These are phyloP conservation scores for Aeminium ludgeri DNA, from an alignment of 495 filamentous ascomycete species.

Conservation along the genomic window DNA sequence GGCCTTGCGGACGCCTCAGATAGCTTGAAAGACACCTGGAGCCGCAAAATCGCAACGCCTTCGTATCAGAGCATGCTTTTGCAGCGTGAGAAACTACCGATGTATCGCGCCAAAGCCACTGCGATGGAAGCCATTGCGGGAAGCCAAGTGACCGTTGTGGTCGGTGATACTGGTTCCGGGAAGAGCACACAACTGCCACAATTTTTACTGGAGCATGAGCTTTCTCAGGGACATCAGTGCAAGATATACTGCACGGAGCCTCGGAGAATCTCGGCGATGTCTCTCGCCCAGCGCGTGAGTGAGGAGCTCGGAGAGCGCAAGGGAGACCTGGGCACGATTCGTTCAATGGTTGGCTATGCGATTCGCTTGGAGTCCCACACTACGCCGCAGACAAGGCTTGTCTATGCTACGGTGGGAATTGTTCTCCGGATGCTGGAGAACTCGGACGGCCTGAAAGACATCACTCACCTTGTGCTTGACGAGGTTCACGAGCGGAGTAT, in stretches of 20 bases:
- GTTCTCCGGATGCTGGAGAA: conserved; percentile 93
- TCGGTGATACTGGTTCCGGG: conserved; percentile 89
- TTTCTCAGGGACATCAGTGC: conserved; percentile 60
- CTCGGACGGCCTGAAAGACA: conserved; percentile 64
- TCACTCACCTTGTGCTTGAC: conserved; percentile 85
- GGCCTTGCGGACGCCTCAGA: conserved; percentile 21
- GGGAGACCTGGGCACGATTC: conserved; percentile 59
- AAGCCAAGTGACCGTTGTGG: conserved; percentile 75
- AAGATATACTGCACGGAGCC: conserved; percentile 94
- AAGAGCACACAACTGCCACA: conserved; percentile 95
- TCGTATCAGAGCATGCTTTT: conserved; percentile 43
- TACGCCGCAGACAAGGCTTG: conserved; percentile 58
- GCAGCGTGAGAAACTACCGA: conserved; percentile 58
- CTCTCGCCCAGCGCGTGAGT: conserved; percentile 74
- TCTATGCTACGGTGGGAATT: conserved; percentile 79
- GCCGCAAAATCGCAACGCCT: conserved; percentile 43
- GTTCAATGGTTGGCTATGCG: conserved; percentile 82
- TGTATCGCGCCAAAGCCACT: conserved; percentile 67
- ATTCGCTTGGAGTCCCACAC: conserved; percentile 81
- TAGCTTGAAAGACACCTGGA: conserved; percentile 48
- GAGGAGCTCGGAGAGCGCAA: conserved; percentile 82
- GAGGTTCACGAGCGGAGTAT: conserved; percentile 90
- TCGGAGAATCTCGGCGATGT: conserved; percentile 90
- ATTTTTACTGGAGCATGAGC: conserved; percentile 76
- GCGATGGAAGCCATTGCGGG: conserved; percentile 55